Conservation (phyloP, 2,329 filamentous ascomycete genomes). For the Aspergillus ruber region DNA sequence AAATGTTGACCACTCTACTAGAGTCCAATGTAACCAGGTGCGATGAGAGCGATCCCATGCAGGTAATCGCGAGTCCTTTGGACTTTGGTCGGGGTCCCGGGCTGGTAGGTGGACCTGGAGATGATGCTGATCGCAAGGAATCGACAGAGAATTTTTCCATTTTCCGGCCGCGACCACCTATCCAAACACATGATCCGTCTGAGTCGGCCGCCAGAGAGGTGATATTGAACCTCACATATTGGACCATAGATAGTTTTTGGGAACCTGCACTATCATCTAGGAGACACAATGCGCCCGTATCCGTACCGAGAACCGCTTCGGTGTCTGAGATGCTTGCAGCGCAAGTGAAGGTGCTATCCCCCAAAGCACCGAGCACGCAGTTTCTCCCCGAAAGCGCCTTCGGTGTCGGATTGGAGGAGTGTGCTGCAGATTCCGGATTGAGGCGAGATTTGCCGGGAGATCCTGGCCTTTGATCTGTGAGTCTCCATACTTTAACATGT, state of each 20-base stretch:
- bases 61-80: constrained; percentile 46
- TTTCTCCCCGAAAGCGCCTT: constrained; percentile 80
- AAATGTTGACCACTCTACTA: constrained; percentile 62
- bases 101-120: constrained; percentile 18
- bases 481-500: constrained; percentile 88
- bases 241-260: constrained; percentile 62
- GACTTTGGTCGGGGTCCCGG: constrained; percentile 15
- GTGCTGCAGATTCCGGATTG: constrained; percentile 27
- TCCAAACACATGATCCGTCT: constrained; percentile 53
- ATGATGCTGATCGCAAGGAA: constrained; percentile 27
- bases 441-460: constrained; percentile 62
- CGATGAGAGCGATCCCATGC: constrained; percentile 61
- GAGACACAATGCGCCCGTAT: constrained; percentile 82
- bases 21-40: constrained; percentile 70
- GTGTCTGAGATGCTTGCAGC: constrained; percentile 64
- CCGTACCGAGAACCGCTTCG: constrained; percentile 76
- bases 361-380: constrained; percentile 70
- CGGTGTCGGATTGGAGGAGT: constrained; percentile 41
- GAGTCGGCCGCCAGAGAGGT: constrained; percentile 58
- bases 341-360: constrained; percentile 79
- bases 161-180: constrained; percentile 62
- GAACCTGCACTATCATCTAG: constrained; percentile 69
- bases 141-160: constrained; percentile 43
- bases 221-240: constrained; percentile 61
- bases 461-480: constrained; percentile 58